phyloP scores from a whole-genome alignment of 768 basidiomycete genomes.

The Mycena pura region DNA sequence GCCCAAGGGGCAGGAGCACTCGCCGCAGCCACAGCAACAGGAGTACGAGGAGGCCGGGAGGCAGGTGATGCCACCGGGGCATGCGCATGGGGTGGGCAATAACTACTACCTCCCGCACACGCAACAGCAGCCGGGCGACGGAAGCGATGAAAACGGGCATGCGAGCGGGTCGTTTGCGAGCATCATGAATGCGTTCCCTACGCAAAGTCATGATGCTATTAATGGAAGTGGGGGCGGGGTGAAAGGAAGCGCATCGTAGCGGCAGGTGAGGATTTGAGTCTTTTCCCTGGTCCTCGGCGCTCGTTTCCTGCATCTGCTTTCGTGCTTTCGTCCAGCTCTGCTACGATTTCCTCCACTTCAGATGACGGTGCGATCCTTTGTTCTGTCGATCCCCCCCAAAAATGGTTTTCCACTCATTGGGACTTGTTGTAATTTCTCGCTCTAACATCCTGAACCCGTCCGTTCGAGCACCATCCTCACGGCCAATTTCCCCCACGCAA shows the following conservation, averaged over 20 bases:
- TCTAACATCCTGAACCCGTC: too few species aligned
- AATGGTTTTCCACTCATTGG: too few species aligned
- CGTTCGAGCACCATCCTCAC: too few species aligned
- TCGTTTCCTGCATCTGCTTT: not conserved
- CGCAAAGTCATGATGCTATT: too few species aligned
- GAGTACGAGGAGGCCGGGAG: not conserved
- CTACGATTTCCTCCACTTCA: too few species aligned
- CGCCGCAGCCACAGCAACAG: not conserved
- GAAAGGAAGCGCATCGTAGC: not conserved
- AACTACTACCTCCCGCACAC: slow-evolving; percentile 20
- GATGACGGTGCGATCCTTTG: too few species aligned
- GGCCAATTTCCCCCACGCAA: too few species aligned
- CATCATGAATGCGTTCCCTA: slow-evolving; percentile 68
- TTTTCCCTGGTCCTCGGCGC: not conserved
- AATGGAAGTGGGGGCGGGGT: too few species aligned
- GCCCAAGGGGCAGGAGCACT: not conserved
- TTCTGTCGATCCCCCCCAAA: too few species aligned
- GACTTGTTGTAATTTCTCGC: too few species aligned
- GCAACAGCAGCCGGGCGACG: not conserved
- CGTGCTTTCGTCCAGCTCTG: not conserved
- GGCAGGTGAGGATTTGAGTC: too few species aligned
- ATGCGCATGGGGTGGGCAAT: not conserved
- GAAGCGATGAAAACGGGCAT: not conserved
- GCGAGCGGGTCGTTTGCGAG: slow-evolving; percentile 54
- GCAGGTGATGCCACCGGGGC: slow-evolving; percentile 7